Evolutionary conservation across 305 asterid species (phyloP), one percentile per base, ranked within the genome.

Genomic region (Fraxinus nigra): DNA sequence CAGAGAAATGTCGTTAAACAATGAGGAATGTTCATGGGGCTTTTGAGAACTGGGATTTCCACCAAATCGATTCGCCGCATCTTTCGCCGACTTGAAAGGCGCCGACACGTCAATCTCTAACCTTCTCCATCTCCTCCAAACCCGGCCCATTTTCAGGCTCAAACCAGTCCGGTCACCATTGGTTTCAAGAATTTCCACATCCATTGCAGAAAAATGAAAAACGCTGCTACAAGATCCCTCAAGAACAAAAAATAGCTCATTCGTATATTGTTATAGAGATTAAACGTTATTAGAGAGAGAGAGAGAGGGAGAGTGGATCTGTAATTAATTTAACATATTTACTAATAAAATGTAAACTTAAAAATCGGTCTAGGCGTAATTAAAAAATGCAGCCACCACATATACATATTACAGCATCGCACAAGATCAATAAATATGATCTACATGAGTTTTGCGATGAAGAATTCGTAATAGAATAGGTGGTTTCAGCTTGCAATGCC

Each of bases 1-100:
- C 4, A 10, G 51, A 10, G n/a, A 1, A 11, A 38, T 9, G 16
- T 10, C 5, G 51, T 10, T 40, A 9, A 40, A 2, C 4, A 10
- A 11, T 10, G 14, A 76, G 9, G 77, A 75, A 72, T 70, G 72
- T 8, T 83, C 69, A 43, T 82, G 37, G 78, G 90, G 85, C 83
- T 85, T 87, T 10, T 63, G 88, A 16, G 93, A 85, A 85, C 69
- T 28, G 89, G 89, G 99, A 95, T 84, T 85, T 92, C 98, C 98
- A n/a, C 99, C 99, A 74, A 95, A 95, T 13, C 91, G 90, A 76
- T 38, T 87, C 6, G 95, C 96, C 18, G 97, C 99, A 88, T 95
- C 97, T 88, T 91, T 95, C 0, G 94, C 99, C 0, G 97, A 95
- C 89, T 92, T 97, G 82, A 95, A 92, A 38, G 98, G 99, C 38